Evolutionary conservation across 2,329 filamentous ascomycete genomes (phyloP).

Genomic region (Aspergillus neotritici): DNA sequence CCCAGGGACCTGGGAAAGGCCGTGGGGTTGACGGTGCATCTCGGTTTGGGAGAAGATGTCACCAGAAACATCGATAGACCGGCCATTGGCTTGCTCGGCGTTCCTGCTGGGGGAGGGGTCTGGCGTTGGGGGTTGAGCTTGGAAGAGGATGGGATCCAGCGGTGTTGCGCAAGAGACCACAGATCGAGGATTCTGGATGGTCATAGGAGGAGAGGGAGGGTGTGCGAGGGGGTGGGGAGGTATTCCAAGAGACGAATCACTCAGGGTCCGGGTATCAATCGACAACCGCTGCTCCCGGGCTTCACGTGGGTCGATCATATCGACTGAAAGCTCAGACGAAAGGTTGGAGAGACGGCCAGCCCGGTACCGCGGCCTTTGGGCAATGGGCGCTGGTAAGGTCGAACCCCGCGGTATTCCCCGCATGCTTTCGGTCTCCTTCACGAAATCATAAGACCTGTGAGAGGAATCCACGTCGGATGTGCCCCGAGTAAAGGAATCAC

Average conservation of each 20-base stretch:
- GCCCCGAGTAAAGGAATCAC: constrained; percentile 22
- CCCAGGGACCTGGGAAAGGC: constrained; percentile 8
- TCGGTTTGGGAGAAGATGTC: constrained; percentile 33
- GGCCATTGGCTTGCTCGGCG: constrained; percentile 11
- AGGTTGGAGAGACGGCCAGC: constrained; percentile 50
- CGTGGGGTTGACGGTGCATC: constrained; percentile 14
- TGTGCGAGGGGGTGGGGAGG: constrained; percentile 42
- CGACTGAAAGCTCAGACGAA: constrained; percentile 48
- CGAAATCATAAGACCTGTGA: constrained; percentile 47
- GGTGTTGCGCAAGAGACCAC: constrained; percentile 29
- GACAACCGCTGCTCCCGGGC: constrained; percentile 28
- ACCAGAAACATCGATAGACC: constrained; percentile 22
- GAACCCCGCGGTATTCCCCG: constrained; percentile 42
- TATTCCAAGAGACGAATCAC: constrained; percentile 37
- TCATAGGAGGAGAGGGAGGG: constrained; percentile 44
- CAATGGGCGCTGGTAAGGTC: constrained; percentile 32
- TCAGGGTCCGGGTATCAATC: constrained; percentile 28
- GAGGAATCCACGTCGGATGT: constrained; percentile 35
- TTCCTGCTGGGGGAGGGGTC: constrained; percentile 37
- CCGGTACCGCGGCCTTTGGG: constrained; percentile 37
- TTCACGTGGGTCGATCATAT: constrained; percentile 42
- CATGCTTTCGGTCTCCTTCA: constrained; percentile 49
- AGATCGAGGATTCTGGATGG: constrained; percentile 35
- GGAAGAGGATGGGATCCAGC: constrained; percentile 28
- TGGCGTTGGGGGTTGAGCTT: constrained; percentile 37